These are phyloP conservation scores for Penicillium sp. DNA, from an alignment of 2,329 filamentous ascomycete genomes.

Conservation along the genomic window DNA sequence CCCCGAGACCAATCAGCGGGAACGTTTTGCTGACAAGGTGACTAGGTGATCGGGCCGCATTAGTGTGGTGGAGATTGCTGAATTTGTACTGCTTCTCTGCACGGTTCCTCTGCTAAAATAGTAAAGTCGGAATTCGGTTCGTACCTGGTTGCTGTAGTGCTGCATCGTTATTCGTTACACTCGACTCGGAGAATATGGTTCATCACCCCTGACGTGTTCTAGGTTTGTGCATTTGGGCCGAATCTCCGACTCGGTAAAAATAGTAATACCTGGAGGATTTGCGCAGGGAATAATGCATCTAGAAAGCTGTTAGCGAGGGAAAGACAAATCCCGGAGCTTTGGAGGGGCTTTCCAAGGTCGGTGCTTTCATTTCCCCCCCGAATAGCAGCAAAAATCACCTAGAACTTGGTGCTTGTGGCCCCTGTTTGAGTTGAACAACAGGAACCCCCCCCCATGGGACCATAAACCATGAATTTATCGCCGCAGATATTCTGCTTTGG, in stretches of 20 bases:
- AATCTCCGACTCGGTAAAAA: neutral
- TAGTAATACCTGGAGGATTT: neutral
- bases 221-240: neutral
- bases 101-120: neutral
- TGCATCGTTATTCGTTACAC: neutral
- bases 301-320: neutral
- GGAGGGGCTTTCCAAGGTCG: no score
- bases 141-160: neutral
- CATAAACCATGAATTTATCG: no score
- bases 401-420: no score
- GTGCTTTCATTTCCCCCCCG: no score
- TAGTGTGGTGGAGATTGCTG: constrained; percentile 18
- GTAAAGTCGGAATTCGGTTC: neutral
- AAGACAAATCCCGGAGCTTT: no score
- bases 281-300: neutral
- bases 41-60: constrained; percentile 24
- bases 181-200: neutral
- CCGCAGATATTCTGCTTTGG: no score
- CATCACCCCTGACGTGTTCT: neutral
- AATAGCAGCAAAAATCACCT: no score
- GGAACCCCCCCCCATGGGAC: no score
- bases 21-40: constrained; percentile 11
- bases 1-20: constrained; percentile 15
- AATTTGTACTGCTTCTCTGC: neutral
- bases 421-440: no score